A percentile compares a stretch with the other conserved stretches of the same genome.
These are phyloP conservation scores for Pyrenophora tritici-repentis DNA, from an alignment of 2,329 filamentous ascomycete species.

Conservation along the genomic window DNA sequence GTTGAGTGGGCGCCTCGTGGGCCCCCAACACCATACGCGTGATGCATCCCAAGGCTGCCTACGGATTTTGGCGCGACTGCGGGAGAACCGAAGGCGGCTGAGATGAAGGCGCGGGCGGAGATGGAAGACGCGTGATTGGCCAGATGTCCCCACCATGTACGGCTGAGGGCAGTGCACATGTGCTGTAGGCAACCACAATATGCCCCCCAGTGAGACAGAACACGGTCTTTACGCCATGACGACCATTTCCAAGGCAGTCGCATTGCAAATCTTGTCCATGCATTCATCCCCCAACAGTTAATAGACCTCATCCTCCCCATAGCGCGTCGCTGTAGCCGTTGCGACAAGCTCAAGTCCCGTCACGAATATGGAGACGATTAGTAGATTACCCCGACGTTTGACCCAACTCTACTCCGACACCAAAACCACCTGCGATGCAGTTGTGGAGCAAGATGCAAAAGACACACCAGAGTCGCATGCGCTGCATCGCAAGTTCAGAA, in stretches of 20 bases:
- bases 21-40: too few species aligned
- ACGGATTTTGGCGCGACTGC: too few species aligned
- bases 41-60: too few species aligned
- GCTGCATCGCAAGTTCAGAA: constrained; percentile 75
- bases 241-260: constrained; percentile 38
- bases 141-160: constrained; percentile 7
- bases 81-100: neutral
- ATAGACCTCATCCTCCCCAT: constrained; percentile 10
- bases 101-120: constrained; percentile 13
- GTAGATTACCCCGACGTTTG: constrained; percentile 49
- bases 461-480: constrained; percentile 71
- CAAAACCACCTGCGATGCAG: constrained; percentile 76
- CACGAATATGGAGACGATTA: constrained; percentile 43
- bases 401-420: constrained; percentile 76
- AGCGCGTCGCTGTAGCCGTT: constrained; percentile 7
- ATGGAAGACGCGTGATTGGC: constrained; percentile 11
- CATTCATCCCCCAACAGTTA: constrained; percentile 11
- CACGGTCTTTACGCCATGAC: constrained; percentile 29
- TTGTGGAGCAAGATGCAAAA: constrained; percentile 62
- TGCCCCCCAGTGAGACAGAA: constrained; percentile 32
- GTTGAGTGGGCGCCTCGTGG: too few species aligned
- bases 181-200: constrained; percentile 38
- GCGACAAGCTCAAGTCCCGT: constrained; percentile 5
- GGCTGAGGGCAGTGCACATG: constrained; percentile 14
- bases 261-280: constrained; percentile 28